A percentile compares a stretch with the other conserved stretches of the same genome.
Conservation (phyloP, 2,329 filamentous ascomycete species). For the Epichloe elymi region DNA sequence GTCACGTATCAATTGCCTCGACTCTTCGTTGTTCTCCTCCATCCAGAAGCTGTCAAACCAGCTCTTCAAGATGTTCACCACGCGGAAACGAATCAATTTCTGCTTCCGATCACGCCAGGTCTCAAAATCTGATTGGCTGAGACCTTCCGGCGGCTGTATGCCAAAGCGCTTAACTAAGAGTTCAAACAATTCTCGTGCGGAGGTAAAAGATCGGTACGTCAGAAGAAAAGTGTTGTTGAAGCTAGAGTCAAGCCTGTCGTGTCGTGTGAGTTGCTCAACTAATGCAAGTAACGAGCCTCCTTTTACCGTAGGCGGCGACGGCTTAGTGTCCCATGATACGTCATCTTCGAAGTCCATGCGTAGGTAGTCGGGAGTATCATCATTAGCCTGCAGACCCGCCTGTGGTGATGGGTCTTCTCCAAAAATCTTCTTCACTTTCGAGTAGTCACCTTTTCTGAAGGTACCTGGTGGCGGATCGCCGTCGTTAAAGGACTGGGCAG, state of each 20-base stretch:
- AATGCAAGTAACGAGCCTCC: constrained; percentile 80
- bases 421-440: constrained; percentile 53
- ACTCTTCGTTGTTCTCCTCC: constrained; percentile 79
- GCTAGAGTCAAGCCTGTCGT: constrained; percentile 86
- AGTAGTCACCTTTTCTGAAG: constrained; percentile 46
- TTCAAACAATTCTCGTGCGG: constrained; percentile 81
- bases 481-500: constrained; percentile 52
- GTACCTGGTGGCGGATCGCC: constrained; percentile 38
- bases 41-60: constrained; percentile 99
- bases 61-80: constrained; percentile 94
- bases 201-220: constrained; percentile 91
- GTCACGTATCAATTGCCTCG: constrained; percentile 70
- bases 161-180: constrained; percentile 83
- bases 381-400: constrained; percentile 35
- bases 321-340: constrained; percentile 78
- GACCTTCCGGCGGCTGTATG: constrained; percentile 77
- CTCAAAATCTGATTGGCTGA: constrained; percentile 65
- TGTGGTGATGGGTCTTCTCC: constrained; percentile 48
- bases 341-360: constrained; percentile 80
- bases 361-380: constrained; percentile 75
- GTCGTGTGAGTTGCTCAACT: constrained; percentile 88
- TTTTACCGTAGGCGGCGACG: constrained; percentile 62
- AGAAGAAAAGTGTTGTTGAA: constrained; percentile 98
- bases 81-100: constrained; percentile 86
- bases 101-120: constrained; percentile 89